Base-by-base conservation (phyloP, 148 eudicot genomes). In the Polygonum maritimum region DNA sequence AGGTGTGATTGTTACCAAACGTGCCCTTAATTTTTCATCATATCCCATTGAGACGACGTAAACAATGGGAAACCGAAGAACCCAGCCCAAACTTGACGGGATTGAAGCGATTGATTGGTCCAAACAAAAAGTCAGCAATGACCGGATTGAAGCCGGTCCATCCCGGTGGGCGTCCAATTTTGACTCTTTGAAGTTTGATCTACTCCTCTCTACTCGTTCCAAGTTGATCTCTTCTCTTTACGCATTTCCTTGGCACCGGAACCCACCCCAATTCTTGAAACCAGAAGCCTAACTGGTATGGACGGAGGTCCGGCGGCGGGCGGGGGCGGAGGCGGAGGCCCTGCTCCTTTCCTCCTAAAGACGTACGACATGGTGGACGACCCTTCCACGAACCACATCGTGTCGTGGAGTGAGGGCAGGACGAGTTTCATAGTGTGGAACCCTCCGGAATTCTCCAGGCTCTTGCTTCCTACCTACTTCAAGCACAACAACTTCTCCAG, bases 311-410 rank as follows among this genome's bases (percentile, higher is more conserved):
- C 57, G 45, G 74, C 84, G n/a, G 85, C 79, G 49, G 63, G 79
- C 67, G 83, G 75, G 1, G 80, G 87, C 35, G 87, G 88, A 52
- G 87, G 91, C 3, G 89, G 91, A 18, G 95, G 95, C 0, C 97
- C 97, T 78, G 96, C 97, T 69, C 98, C 98, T 62, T 93, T 93
- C 54, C 83, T 93, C n/a, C 22, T 86, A 54, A 93, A 93, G 77
- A 91, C 96, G 7, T 93, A 93, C 80, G 98, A 93, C 41, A 93
- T 93, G 98, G 93, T 93, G 6, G 96, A 93, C 57, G 96, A 93
- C 69, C 35, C 87, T 4, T 21, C 82, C 5, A 93, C 96, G 8
- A 88, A 93, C 80, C 82, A 83, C 22, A 91, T 93, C 79, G 98
- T 93, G 0, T 90, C 98, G 0, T 93, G 98, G 98, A 90, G 90